Evolutionary conservation across 305 asterid species (phyloP), one percentile per base, ranked within the genome.

Genomic region (Fraxinus greggii): DNA sequence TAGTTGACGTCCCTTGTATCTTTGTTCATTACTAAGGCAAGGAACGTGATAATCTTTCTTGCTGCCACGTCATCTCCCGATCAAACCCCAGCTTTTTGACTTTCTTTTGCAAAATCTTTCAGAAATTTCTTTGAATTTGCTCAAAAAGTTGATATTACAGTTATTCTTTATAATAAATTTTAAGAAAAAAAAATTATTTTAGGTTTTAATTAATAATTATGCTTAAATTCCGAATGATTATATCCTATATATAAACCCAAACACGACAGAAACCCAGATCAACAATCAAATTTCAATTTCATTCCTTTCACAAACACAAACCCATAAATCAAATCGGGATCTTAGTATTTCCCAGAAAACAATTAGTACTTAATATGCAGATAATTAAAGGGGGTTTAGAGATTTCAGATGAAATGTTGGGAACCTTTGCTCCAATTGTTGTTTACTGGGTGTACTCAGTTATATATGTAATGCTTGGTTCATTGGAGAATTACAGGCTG

Each of bases 401-500:
- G 24, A 70, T 93, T 23, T 91, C 99, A 7, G 99, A 95, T 82
- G 99, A 95, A 86, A 54, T 95, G 75, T 67, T 95, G 89, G 98
- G 98, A 13, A 92, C 99, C 1, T 77, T 93, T 83, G 85, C 83
- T 77, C 99, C 99, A 38, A 89, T 95, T 40, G 75, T 91, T 56
- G 85, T 92, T 40, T 95, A 95, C 88, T 93, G 98, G 98, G 38
- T 84, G 1, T 93, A 95, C 86, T 95, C 99, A 3, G 97, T 97
- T 67, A 67, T 92, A 9, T 95, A 95, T 88, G 81, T 88, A 2
- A 73, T 92, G 87, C 77, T 92, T 17, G 97, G 92, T 3, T 89
- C 90, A n/a, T 84, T 91, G 75, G 94, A 92, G 77, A 81, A 85
- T 83, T 95, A 93, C 88, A 88, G 98, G 88, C 88, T 93, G 76